Evolutionary conservation across 2,329 filamentous ascomycete genomes (phyloP), one percentile per base, ranked within the genome.

Genomic region (Exophiala mesophila): DNA sequence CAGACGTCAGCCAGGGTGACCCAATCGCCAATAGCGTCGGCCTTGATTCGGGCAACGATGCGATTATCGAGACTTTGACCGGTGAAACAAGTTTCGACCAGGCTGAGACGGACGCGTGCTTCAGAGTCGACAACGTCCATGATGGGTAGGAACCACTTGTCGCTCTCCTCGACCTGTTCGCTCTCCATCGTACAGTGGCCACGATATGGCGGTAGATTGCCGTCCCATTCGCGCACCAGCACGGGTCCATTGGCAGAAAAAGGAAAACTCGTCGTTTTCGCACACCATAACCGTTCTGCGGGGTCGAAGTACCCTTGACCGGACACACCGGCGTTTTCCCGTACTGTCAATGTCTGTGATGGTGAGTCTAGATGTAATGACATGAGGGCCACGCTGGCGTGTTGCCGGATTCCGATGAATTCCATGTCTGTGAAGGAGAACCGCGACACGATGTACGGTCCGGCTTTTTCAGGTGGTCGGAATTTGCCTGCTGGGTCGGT

Each of bases 221-320:
- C 59, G 36, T 68, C 63, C 28, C 65, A 66, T 30, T 68, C 58
- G 64, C 63, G 54, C 70, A 70, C 44, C 69, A 71, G 74, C 16
- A 62, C 60, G 0, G 78, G 77, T 0, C 77, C 78, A 20, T 61
- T 32, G 8, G 68, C 68, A 0, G 61, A 37, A 5, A 82, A 65
- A 1, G 78, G 78, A 18, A 82, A 71, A 2, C 72, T 75, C 0
- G 71, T 77, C 23, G 66, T 67, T 21, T 62, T 58, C 69, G 76
- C 45, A 66, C 63, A 32, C 62, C 67, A 48, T 63, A 70, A 24
- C 63, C 68, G 42, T 44, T 59, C 40, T 53, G 58, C 33, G 56
- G 64, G 45, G 59, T 55, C 54, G 31, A 59, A 66, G 37, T 77
- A 71, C 18, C 63, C 62, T 9, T 73, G 71, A 6, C 62, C 63